phyloP scores from a whole-genome alignment of 805 yeast genomes.

The Debaryomyces maramus region DNA sequence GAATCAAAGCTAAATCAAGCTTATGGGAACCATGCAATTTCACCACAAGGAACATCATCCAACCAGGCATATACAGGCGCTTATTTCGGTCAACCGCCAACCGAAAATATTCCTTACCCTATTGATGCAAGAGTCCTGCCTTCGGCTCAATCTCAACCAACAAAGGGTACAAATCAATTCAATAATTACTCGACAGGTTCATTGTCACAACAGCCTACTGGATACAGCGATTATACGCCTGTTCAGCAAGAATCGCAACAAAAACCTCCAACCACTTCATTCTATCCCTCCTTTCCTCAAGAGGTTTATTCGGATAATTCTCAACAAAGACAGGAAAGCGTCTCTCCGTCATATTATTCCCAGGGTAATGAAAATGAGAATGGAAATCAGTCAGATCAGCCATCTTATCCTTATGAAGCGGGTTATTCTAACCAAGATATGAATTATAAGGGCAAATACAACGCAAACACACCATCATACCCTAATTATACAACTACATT shows the following conservation, averaged over 20 bases:
- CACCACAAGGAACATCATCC: slow-evolving; percentile 2
- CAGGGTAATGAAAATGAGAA: not conserved
- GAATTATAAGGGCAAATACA: not conserved
- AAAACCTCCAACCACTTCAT: slow-evolving; percentile 2
- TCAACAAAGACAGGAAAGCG: not conserved
- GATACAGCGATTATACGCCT: not conserved
- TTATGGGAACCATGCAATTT: slow-evolving; percentile 29
- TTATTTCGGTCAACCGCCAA: slow-evolving; percentile 2
- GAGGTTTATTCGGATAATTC: slow-evolving; percentile 5
- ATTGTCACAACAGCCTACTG: slow-evolving; percentile 1
- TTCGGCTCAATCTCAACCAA: not conserved
- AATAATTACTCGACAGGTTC: not conserved
- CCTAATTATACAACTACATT: not conserved
- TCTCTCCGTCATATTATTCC: not conserved
- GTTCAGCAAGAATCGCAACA: not conserved
- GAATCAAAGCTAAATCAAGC: slow-evolving; percentile 49
- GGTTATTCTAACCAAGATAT: not conserved
- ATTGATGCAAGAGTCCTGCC: not conserved
- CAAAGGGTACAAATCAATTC: not conserved
- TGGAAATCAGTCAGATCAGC: not conserved
- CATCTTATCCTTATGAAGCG: not conserved
- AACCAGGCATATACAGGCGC: slow-evolving; percentile 1
- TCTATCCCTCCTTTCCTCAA: slow-evolving; percentile 7
- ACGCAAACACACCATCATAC: not conserved
- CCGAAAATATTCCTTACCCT: not conserved